phyloP scores from a whole-genome alignment of 257 asterid species.

The Lycium barbarum region DNA sequence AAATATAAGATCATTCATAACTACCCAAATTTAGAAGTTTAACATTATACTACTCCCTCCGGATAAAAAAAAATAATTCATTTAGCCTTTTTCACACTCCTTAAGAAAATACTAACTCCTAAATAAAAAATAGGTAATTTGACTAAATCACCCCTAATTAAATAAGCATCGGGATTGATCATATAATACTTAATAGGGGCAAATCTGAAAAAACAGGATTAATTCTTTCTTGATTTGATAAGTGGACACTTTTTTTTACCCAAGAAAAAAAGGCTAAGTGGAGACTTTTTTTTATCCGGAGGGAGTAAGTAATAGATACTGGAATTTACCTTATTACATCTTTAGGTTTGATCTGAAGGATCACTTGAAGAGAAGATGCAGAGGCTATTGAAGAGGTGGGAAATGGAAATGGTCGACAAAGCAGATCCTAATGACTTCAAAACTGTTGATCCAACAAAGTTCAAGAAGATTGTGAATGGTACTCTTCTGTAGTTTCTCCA shows the following conservation, averaged over 20 bases:
- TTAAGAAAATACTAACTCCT: too few relatives aligned
- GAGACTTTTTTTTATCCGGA: too few relatives aligned
- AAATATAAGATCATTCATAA: not conserved
- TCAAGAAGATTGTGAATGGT: constrained; percentile 56
- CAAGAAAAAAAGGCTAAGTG: too few relatives aligned
- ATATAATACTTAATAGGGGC: too few relatives aligned
- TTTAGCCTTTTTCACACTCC: too few relatives aligned
- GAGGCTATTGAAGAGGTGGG: constrained; percentile 68
- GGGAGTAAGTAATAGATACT: not conserved
- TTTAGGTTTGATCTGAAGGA: constrained; percentile 61
- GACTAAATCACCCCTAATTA: too few relatives aligned
- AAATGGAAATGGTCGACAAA: constrained; percentile 67
- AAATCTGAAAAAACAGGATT: too few relatives aligned
- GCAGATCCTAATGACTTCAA: constrained; percentile 51
- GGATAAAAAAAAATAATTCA: too few relatives aligned
- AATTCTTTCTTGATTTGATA: too few relatives aligned
- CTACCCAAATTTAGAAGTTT: not conserved
- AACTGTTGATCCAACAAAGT: constrained; percentile 49
- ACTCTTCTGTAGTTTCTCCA: not conserved
- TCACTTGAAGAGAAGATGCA: constrained; percentile 65
- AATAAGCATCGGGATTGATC: too few relatives aligned
- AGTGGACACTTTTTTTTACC: too few relatives aligned
- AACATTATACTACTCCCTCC: not conserved
- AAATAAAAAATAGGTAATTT: too few relatives aligned
- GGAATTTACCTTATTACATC: not conserved